phyloP scores from a whole-genome alignment of 2,329 filamentous ascomycete species.

The Coniochaeta sp. region DNA sequence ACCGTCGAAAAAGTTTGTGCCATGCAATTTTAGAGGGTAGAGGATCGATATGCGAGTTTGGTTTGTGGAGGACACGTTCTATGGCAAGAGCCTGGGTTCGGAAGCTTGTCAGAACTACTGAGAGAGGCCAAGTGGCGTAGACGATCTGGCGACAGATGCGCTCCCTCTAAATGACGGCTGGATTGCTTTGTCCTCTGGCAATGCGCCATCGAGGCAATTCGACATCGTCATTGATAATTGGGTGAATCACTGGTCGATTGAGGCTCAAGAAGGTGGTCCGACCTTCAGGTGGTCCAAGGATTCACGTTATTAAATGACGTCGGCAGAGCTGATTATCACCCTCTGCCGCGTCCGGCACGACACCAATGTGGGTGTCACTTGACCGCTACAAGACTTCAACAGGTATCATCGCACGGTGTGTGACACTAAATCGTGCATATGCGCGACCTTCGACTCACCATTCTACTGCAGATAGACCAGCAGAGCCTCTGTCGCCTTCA shows the following conservation, averaged over 20 bases:
- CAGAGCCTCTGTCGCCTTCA: constrained; percentile 39
- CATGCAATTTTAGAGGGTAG: too few species aligned
- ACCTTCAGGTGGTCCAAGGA: neutral
- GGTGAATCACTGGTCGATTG: neutral
- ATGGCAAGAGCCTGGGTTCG: too few species aligned
- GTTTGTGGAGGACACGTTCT: too few species aligned
- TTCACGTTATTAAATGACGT: neutral
- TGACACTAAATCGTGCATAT: neutral
- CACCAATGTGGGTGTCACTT: neutral
- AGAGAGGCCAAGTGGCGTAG: too few species aligned
- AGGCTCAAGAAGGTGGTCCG: neutral
- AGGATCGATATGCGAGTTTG: too few species aligned
- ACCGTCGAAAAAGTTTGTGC: too few species aligned
- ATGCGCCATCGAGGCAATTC: neutral
- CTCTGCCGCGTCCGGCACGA: neutral
- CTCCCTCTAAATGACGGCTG: too few species aligned
- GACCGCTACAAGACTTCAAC: neutral
- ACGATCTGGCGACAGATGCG: too few species aligned
- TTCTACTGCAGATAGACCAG: constrained; percentile 33
- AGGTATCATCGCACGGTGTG: neutral
- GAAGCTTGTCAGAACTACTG: too few species aligned
- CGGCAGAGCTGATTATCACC: neutral
- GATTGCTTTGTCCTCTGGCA: too few species aligned
- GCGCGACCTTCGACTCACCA: neutral
- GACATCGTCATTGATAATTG: neutral